These are phyloP conservation scores for Sindora glabra DNA, from an alignment of 306 rosid species.

Conservation along the genomic window DNA sequence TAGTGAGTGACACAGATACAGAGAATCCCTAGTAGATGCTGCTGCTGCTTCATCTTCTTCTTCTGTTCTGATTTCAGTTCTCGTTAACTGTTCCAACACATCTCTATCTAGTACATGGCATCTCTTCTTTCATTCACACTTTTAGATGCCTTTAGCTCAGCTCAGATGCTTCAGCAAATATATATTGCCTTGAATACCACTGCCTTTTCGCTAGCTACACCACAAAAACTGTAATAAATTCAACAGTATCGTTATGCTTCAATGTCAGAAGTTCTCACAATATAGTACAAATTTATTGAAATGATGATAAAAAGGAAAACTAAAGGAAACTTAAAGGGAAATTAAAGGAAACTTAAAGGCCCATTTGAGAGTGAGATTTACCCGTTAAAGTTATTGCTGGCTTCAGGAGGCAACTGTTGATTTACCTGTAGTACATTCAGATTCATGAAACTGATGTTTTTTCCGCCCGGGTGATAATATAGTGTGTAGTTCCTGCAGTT, in stretches of 20 bases:
- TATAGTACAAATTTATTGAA: background rate
- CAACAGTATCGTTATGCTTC: conserved; percentile 19
- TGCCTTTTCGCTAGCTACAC: conserved; percentile 21
- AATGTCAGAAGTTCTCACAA: conserved; percentile 10
- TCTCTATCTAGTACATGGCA: background rate
- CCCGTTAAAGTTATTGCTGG: background rate
- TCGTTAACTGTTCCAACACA: conserved; percentile 42
- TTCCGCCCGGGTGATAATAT: background rate
- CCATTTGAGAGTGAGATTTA: background rate
- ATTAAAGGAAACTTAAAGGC: background rate
- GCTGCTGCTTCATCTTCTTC: background rate
- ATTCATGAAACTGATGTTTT: conserved; percentile 18
- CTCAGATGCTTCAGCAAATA: conserved; percentile 11
- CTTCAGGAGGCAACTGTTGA: conserved; percentile 11
- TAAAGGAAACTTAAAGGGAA: background rate
- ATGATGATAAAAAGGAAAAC: background rate
- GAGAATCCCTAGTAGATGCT: background rate
- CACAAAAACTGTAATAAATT: conserved; percentile 25
- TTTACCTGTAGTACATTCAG: conserved; percentile 21
- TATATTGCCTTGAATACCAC: conserved; percentile 15
- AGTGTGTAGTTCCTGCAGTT: conserved; percentile 2
- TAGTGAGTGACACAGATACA: background rate
- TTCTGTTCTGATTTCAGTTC: conserved; percentile 9
- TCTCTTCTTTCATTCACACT: conserved; percentile 14
- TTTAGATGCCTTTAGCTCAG: background rate